phyloP scores from a whole-genome alignment of 2,329 filamentous ascomycete species.

The Ophiostoma fasciatum region DNA sequence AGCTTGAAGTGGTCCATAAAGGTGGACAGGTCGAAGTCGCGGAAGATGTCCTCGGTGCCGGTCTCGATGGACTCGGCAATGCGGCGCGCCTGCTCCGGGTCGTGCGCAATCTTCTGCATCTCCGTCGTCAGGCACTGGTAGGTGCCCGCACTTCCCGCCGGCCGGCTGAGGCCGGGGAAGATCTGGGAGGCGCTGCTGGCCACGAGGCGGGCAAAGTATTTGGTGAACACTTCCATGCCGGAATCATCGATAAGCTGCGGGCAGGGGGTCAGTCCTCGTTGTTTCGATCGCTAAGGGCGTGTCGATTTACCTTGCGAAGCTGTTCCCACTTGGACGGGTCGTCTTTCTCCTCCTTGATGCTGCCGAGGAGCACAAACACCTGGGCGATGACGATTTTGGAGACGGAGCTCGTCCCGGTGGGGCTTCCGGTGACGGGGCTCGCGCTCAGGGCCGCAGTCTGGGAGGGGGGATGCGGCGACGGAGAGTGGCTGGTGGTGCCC shows the following conservation, averaged over 20 bases:
- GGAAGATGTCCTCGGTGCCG: conserved; percentile 81
- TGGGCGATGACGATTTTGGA: conserved; percentile 92
- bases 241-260: conserved; percentile 79
- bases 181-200: conserved; percentile 84
- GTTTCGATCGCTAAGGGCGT: too few relatives aligned
- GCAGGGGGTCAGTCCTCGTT: not conserved
- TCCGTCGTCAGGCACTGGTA: conserved; percentile 72
- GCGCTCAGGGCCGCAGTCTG: conserved; percentile 42
- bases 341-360: conserved; percentile 87
- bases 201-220: conserved; percentile 87
- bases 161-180: conserved; percentile 65
- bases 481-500: conserved; percentile 37
- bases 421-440: conserved; percentile 47
- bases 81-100: conserved; percentile 70
- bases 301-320: conserved; percentile 71
- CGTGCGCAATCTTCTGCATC: conserved; percentile 70
- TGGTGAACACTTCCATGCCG: conserved; percentile 98
- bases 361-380: conserved; percentile 84
- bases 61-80: conserved; percentile 90
- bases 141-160: conserved; percentile 61
- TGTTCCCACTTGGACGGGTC: conserved; percentile 82
- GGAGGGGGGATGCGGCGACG: conserved; percentile 41
- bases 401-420: conserved; percentile 50
- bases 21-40: conserved; percentile 87
- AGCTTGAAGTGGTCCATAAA: conserved; percentile 96